These are phyloP conservation scores for Talaromyces liani DNA, from an alignment of 495 filamentous ascomycete species.

Conservation along the genomic window DNA sequence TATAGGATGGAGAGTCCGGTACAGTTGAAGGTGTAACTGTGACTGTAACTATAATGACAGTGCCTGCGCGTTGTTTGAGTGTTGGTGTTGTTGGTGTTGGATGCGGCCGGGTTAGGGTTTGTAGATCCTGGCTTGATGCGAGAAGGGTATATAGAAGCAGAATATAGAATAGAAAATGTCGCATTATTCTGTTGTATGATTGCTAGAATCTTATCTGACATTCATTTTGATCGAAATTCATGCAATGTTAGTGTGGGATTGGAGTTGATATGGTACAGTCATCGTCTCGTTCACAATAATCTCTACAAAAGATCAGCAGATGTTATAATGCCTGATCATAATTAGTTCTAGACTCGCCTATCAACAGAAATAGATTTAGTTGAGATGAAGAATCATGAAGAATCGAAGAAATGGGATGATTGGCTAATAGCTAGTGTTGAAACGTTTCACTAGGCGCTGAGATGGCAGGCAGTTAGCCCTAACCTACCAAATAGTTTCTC, in stretches of 20 bases:
- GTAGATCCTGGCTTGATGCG: not conserved
- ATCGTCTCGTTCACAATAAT: not conserved
- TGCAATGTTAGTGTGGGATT: not conserved
- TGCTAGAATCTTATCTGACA: too few relatives aligned
- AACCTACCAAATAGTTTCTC: not conserved
- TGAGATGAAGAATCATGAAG: not conserved
- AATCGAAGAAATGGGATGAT: not conserved
- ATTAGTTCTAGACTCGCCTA: not conserved
- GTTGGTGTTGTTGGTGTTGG: slow-evolving; percentile 1
- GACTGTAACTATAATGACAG: slow-evolving; percentile 17
- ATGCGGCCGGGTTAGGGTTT: not conserved
- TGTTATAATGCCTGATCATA: not conserved
- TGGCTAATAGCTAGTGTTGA: not conserved
- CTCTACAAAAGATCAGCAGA: too few relatives aligned
- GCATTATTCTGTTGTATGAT: not conserved
- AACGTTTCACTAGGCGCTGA: slow-evolving; percentile 2
- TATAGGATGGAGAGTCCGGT: slow-evolving; percentile 39
- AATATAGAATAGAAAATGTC: not conserved
- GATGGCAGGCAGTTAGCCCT: not conserved
- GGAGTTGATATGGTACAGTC: not conserved
- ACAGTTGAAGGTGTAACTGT: slow-evolving; percentile 17
- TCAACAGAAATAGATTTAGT: not conserved
- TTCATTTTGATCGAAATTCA: not conserved
- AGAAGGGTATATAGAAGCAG: not conserved
- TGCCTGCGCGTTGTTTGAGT: not conserved